Evolutionary conservation across 2,329 filamentous ascomycete species (phyloP).

Genomic region (Gaeumannomyces sp.): DNA sequence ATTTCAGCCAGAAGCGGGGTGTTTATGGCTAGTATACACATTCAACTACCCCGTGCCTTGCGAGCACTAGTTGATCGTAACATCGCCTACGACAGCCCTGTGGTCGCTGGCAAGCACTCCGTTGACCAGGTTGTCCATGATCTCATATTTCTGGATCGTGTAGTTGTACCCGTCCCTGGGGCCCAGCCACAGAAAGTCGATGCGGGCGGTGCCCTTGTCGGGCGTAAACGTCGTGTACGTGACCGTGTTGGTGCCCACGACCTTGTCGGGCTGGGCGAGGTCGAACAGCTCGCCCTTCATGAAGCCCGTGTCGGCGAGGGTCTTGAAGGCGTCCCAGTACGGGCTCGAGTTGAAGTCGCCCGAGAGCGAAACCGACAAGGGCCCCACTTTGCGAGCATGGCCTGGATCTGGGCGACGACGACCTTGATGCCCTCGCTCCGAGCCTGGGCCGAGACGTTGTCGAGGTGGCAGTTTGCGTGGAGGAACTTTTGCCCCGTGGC

Average conservation of each 20-base stretch:
- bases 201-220: neutral
- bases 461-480: conserved; percentile 47
- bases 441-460: conserved; percentile 37
- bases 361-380: conserved; percentile 9
- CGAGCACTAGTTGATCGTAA: conserved; percentile 5
- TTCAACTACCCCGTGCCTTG: no score
- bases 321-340: conserved; percentile 6
- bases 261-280: conserved; percentile 1
- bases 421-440: conserved; percentile 41
- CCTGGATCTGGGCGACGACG: conserved; percentile 30
- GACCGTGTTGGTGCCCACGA: neutral
- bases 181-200: conserved; percentile 13
- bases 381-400: conserved; percentile 12
- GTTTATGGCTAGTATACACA: no score
- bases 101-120: conserved; percentile 11
- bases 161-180: conserved; percentile 8
- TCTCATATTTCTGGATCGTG: conserved; percentile 6
- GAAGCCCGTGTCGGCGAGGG: conserved; percentile 6
- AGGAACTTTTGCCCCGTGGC: conserved; percentile 31
- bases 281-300: conserved; percentile 10
- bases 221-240: conserved; percentile 3
- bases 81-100: conserved; percentile 11
- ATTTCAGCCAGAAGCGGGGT: no score
- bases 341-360: conserved; percentile 12
- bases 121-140: conserved; percentile 8